Base-by-base conservation (phyloP, 2,329 filamentous ascomycete species). In the Sporothrix mexicana region DNA sequence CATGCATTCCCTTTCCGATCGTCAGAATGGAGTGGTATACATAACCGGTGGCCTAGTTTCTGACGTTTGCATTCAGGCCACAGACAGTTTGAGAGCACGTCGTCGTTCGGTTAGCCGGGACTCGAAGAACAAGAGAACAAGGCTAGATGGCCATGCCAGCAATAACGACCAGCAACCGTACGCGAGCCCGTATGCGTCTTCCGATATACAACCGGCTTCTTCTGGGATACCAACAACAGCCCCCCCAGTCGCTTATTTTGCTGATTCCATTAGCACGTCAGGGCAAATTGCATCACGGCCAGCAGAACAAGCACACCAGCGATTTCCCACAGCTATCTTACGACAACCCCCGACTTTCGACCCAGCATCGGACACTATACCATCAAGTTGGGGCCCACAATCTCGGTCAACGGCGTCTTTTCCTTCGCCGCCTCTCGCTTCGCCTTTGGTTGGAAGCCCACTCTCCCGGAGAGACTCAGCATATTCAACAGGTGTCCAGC, bases 381-480 rank as follows among this genome's bases (percentile, higher is more conserved):
- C 66, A 20, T 17, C 36, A 9, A 17, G 20, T 12, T 72, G 57
- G 73, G 67, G 66, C 1, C 25, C 70, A 6, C 53, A 61, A 23
- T 6, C 8, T 49, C 71, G 66, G 12, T n/a, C 55, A 20, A 36
- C 30, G 7, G 6, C 69, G 36, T 41, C 70, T 1, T 72, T 72
- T 45, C 70, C 70, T 6, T 74, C 70, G 0, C 70, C 66, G 1
- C 64, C 59, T 1, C 17, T 70, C 13, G 25, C 59, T 1, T 73
- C 69, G n/a, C 72, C 70, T 13, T 20, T 30, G 7, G 20, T 23
- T 17, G 61, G 66, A 10, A 67, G 64, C 8, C 41, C 72, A 1
- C 61, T 59, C 49, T 47, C 49, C 1, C 67, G 68, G 17, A n/a
- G 68, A 25, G 72, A 68, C 23, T 70, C 68, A 2, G 59, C 30